Evolutionary conservation across 495 filamentous ascomycete species (phyloP).

Genomic region (Geopyxis carbonaria): DNA sequence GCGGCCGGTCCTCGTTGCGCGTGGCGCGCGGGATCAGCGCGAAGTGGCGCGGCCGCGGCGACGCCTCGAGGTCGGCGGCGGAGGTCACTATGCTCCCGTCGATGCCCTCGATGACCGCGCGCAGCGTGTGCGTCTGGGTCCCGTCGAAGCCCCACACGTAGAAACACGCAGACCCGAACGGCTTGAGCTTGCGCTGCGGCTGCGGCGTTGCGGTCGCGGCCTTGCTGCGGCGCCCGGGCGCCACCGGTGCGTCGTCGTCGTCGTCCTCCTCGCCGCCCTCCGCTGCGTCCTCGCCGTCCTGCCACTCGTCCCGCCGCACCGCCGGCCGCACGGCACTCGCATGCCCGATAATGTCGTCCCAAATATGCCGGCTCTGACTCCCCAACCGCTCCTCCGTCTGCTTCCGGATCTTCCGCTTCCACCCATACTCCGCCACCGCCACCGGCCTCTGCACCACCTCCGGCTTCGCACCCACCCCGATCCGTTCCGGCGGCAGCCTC

Average conservation of each 20-base stretch:
- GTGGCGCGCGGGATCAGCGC: slow-evolving; percentile 3
- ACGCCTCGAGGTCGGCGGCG: slow-evolving; percentile 28
- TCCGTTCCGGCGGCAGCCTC: slow-evolving; percentile 43
- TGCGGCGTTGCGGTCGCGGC: slow-evolving; percentile 2
- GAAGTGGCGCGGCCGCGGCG: background rate
- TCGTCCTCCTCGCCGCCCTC: slow-evolving; percentile 8
- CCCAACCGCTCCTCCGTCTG: slow-evolving; percentile 62
- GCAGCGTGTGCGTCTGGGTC: slow-evolving; percentile 30
- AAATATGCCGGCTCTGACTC: slow-evolving; percentile 64
- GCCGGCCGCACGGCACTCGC: slow-evolving; percentile 25
- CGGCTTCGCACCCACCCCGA: slow-evolving; percentile 66
- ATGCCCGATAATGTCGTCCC: slow-evolving; percentile 67
- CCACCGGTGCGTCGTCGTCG: slow-evolving; percentile 10
- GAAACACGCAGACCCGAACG: slow-evolving; percentile 41
- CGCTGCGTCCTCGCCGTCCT: slow-evolving; percentile 10
- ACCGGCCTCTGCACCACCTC: slow-evolving; percentile 25
- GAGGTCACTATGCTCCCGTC: slow-evolving; percentile 31
- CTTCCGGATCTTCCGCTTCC: slow-evolving; percentile 58
- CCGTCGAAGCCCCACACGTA: slow-evolving; percentile 45
- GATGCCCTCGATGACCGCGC: slow-evolving; percentile 30
- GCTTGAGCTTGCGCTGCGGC: slow-evolving; percentile 6
- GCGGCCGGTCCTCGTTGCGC: slow-evolving; percentile 21
- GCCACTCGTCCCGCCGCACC: slow-evolving; percentile 27
- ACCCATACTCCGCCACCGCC: slow-evolving; percentile 28
- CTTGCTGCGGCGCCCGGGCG: slow-evolving; percentile 3